Conservation (phyloP, 257 asterid species). For the Solanum chiquidenum region DNA sequence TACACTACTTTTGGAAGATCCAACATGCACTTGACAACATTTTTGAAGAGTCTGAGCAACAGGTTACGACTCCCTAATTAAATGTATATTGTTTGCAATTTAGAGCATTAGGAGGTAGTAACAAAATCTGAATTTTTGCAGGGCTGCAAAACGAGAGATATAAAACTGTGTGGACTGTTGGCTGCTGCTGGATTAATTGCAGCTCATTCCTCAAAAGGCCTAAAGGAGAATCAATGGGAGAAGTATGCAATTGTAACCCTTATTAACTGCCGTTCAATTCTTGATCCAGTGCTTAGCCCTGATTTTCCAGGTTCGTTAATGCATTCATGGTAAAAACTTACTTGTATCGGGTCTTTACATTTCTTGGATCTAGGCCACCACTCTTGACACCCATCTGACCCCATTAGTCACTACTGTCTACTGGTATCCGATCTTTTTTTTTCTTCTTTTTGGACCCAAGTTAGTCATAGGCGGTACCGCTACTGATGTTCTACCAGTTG, state of each 20-base stretch:
- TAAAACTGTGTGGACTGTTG: constrained; percentile 42
- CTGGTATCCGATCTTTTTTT: background rate
- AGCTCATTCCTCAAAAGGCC: constrained; percentile 35
- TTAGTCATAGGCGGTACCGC: background rate
- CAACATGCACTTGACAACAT: background rate
- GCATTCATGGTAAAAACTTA: background rate
- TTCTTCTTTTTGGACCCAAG: background rate
- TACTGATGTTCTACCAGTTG: background rate
- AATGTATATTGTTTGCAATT: background rate
- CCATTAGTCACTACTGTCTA: background rate
- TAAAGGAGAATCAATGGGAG: constrained; percentile 49
- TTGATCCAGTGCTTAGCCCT: constrained; percentile 61
- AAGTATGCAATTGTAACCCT: constrained; percentile 67
- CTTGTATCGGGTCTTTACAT: background rate
- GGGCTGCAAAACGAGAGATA: constrained; percentile 48
- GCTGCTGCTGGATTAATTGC: constrained; percentile 68
- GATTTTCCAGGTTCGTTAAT: constrained; percentile 43
- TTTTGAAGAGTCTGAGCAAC: background rate
- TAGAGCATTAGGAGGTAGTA: background rate
- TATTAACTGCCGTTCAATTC: constrained; percentile 67
- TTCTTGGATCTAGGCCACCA: background rate
- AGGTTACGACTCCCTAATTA: background rate
- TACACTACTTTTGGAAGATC: background rate
- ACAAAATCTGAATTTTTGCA: constrained; percentile 13
- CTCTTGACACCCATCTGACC: background rate